Evolutionary conservation across 805 yeast genomes (phyloP), one percentile per base, ranked within the genome.

Genomic region (Starmerella scarabaei): DNA sequence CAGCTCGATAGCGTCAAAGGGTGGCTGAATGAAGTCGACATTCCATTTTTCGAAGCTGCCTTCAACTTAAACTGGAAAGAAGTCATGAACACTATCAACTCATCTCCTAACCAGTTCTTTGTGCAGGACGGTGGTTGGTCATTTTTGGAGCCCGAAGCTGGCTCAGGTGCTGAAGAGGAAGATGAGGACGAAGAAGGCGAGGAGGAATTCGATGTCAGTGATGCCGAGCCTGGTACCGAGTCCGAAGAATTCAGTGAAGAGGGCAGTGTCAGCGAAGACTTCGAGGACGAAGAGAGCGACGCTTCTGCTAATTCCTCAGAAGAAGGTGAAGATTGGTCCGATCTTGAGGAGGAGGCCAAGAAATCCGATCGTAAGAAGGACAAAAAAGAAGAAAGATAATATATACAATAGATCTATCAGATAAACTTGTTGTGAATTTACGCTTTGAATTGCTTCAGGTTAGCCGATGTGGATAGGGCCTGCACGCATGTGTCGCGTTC

Each of bases 1-100:
- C 70, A 80, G 39, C 65, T 91, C 41, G 98, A 91, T 57, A 88
- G 81, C 57, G 81, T 91, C 46, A 91, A 88, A 61, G 84, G 83
- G 37, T 91, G 98, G 98, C 67, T 91, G 44, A 83, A 94, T n/a
- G 94, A 91, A 59, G 94, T 91, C 56, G 98, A 91, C 59, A 80
- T 91, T 48, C 94, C 98, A 29, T 77, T 71, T 65, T 80, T 86
- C 56, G 95, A 85, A 54, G 95, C 96, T 39, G 86, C 93, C 33
- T 80, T 91, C 64, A 88, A 88, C 65, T 75, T 91, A 72, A 85
- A 84, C 64, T 91, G 98, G 98, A 68, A 76, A 12, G 78, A 85
- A 19, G 86, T 91, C 57, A 88, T 91, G 95, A 88, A 85, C 63
- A 84, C 96, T 0, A 75, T 88, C 47, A 75, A 72, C 49, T 77